Base-by-base conservation (phyloP, 1,139 yeast genomes). In the Pichia cactophila region DNA sequence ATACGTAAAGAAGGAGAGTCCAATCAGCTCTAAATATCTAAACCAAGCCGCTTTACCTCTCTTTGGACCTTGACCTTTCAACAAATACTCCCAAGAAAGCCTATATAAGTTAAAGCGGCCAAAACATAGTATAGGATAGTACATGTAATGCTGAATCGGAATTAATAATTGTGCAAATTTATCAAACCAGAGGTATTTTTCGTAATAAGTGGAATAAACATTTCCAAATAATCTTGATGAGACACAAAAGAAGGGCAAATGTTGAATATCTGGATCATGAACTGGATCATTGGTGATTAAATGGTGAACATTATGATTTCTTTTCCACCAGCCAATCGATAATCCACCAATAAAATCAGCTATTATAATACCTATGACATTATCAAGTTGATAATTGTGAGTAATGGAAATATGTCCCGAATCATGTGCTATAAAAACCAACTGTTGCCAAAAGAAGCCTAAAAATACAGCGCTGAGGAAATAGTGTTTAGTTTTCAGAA, bases 261-360 rank as follows among this genome's bases (percentile, higher is more conserved):
- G 96, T 66, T 89, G 96, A 61, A 88, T 89, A 68, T 88, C 96
- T 0, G 96, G 96, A 61, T 89, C 96, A 63, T 88, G 96, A 1
- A 84, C 83, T 0, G 96, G 96, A 61, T 88, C 96, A 65, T 88
- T 88, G 16, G 96, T 85, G 49, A 88, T 75, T 50, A 88, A 69
- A 66, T 88, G 96, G 64, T 89, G 96, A 26, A 88, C 95, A 63
- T 88, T 88, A 66, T 88, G 96, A 65, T 86, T 88, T 47, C 92
- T 74, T 61, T 88, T 89, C 96, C 96, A 88, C 96, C 96, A 88
- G 1, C 96, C 95, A 38, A 87, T 65, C 47, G 95, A 86, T 47
- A 88, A 71, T 0, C 96, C 96, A n/a, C 96, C 96, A 50, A 81
- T 67, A 71, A 77, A 87, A 56, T 86, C 80, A 2, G 96, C 95